Evolutionary conservation across 108 stramenopile genomes (phyloP).

Genomic region (Pseudonitzschia multiseries): DNA sequence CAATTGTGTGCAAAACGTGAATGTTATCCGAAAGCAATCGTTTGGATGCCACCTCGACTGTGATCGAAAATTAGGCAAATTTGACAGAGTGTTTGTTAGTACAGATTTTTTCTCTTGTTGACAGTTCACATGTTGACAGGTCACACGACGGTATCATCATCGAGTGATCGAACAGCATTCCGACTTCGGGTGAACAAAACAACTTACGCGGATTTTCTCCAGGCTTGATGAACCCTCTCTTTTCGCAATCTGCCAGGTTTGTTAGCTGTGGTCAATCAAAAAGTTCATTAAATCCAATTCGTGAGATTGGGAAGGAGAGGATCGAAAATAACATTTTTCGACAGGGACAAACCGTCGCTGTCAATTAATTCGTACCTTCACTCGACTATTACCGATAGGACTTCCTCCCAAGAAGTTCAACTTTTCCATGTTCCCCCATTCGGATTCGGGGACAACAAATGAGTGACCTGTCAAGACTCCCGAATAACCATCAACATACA

Average conservation of each 20-base stretch:
- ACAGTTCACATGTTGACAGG: too few relatives aligned
- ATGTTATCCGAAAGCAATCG: slow-evolving; percentile 75
- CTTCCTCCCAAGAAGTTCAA: slow-evolving; percentile 82
- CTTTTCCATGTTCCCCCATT: slow-evolving; percentile 53
- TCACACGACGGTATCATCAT: too few relatives aligned
- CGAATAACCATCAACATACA: slow-evolving; percentile 88
- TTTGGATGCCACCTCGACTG: slow-evolving; percentile 79
- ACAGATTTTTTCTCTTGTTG: too few relatives aligned
- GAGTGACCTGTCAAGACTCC: slow-evolving; percentile 84
- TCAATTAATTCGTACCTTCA: slow-evolving; percentile 70
- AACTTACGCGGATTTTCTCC: slow-evolving; percentile 61
- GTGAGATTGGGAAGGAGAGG: slow-evolving; percentile 5
- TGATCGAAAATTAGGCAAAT: too few relatives aligned
- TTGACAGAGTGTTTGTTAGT: too few relatives aligned
- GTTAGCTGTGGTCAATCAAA: slow-evolving; percentile 58
- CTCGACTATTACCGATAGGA: slow-evolving; percentile 90
- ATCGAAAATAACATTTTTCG: neutral
- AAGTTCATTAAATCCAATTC: neutral
- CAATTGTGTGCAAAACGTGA: slow-evolving; percentile 90
- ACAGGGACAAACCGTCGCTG: neutral
- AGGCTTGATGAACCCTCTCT: slow-evolving; percentile 74
- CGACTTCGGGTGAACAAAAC: neutral
- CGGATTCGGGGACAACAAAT: slow-evolving; percentile 61
- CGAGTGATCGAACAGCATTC: too few relatives aligned
- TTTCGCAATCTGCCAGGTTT: slow-evolving; percentile 83